A percentile compares a stretch with the other conserved stretches of the same genome.
These are phyloP conservation scores for Leishmania lainsoni DNA, from an alignment of 208 protist species.

Conservation along the genomic window DNA sequence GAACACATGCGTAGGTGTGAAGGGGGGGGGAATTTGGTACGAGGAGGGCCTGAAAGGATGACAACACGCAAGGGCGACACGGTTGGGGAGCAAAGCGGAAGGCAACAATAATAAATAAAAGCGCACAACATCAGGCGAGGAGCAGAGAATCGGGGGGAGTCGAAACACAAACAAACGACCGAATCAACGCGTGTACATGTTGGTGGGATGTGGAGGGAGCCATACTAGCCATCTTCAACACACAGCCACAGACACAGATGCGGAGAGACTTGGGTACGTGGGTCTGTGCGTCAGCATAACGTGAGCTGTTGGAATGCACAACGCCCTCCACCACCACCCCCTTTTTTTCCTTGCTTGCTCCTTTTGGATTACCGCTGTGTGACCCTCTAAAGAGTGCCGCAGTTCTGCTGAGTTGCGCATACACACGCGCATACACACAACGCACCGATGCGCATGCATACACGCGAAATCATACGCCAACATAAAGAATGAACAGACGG, in stretches of 20 bases:
- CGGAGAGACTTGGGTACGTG: not conserved
- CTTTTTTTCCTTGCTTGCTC: not conserved
- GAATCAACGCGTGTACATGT: not conserved
- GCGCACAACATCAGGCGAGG: not conserved
- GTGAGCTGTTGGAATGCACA: not conserved
- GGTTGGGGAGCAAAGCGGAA: not conserved
- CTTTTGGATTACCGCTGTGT: too few relatives aligned
- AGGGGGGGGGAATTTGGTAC: not conserved
- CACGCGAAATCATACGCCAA: constrained; percentile 1
- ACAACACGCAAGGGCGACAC: not conserved
- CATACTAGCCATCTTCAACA: not conserved
- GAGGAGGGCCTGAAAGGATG: not conserved
- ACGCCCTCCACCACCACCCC: too few relatives aligned
- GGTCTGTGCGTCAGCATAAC: not conserved
- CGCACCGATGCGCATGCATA: not conserved
- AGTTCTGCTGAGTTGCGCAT: not conserved
- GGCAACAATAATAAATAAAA: not conserved
- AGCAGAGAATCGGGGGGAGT: not conserved
- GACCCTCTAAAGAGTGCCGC: not conserved
- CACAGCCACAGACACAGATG: not conserved
- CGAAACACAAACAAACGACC: not conserved
- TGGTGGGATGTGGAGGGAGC: not conserved
- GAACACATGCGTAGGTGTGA: not conserved
- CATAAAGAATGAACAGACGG: not conserved
- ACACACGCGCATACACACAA: not conserved